Evolutionary conservation across 345 rosid genomes (phyloP).

Genomic region (Populus pruinosa): DNA sequence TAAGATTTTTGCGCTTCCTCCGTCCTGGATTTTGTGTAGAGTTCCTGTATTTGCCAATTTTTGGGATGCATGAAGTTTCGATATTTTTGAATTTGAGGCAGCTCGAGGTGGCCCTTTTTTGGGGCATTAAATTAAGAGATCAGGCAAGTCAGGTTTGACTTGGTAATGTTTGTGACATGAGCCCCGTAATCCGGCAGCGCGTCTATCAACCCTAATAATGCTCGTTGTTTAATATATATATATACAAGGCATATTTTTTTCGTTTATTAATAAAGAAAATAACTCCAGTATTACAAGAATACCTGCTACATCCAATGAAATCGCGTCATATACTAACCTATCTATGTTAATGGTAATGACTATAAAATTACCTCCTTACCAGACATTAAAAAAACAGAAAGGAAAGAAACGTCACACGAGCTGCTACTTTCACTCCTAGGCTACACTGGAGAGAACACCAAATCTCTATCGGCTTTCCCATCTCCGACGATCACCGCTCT

Average conservation of each 20-base stretch:
- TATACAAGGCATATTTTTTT: too few species aligned
- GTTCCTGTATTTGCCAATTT: neutral
- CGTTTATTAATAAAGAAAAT: too few species aligned
- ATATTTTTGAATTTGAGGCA: neutral
- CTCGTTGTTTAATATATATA: neutral
- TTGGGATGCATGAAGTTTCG: neutral
- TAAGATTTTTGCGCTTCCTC: neutral
- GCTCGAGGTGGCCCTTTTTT: neutral
- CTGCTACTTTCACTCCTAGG: constrained; percentile 80
- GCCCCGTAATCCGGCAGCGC: neutral
- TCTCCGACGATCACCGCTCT: constrained; percentile 58
- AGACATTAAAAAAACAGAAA: neutral
- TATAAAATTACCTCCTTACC: too few species aligned
- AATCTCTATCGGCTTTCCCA: constrained; percentile 47
- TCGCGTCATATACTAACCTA: too few species aligned
- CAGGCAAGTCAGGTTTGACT: neutral
- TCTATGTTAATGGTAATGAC: too few species aligned
- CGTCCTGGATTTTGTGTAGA: neutral
- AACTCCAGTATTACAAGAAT: too few species aligned
- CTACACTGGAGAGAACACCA: constrained; percentile 81
- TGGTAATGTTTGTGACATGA: neutral
- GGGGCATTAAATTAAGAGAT: neutral
- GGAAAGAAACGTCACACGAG: constrained; percentile 68
- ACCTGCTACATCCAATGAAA: too few species aligned
- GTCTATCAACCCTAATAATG: neutral